Conservation (phyloP, 2,329 filamentous ascomycete genomes). For the Hypoxylon sp. region DNA sequence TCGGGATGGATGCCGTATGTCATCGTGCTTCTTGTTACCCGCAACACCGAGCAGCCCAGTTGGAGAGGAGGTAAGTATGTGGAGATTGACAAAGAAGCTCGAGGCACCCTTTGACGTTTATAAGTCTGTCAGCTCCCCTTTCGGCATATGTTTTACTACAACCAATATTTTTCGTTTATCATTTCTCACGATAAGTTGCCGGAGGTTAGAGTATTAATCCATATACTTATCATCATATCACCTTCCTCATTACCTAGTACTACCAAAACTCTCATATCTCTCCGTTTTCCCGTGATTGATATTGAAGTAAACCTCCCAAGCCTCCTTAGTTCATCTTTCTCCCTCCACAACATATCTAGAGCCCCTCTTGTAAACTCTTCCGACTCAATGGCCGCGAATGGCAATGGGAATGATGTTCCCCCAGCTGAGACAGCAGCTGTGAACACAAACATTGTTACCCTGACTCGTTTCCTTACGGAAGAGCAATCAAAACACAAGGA, state of each 20-base stretch:
- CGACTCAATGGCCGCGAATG: conserved; percentile 49
- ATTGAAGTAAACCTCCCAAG: conserved; percentile 17
- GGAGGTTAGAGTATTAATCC: conserved; percentile 34
- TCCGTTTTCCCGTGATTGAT: conserved; percentile 19
- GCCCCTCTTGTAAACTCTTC: conserved; percentile 5
- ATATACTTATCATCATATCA: conserved; percentile 26
- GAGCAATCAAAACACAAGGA: conserved; percentile 94
- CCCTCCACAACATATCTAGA: conserved; percentile 8
- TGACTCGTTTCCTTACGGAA: conserved; percentile 96
- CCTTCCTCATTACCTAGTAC: conserved; percentile 18
- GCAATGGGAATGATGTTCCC: conserved; percentile 49
- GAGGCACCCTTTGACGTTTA: conserved; percentile 19
- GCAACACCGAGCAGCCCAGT: conserved; percentile 40
- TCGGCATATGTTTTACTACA: conserved; percentile 44
- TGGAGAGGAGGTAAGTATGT: conserved; percentile 25
- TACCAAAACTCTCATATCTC: conserved; percentile 5
- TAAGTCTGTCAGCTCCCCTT: conserved; percentile 43
- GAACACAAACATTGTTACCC: conserved; percentile 95
- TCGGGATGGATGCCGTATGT: conserved; percentile 42
- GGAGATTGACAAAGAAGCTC: conserved; percentile 32
- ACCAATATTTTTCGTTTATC: conserved; percentile 32
- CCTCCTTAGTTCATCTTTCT: conserved; percentile 8
- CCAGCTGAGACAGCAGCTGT: conserved; percentile 78
- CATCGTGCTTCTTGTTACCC: conserved; percentile 42
- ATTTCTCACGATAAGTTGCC: conserved; percentile 39